Conservation (phyloP, 352 stramenopile genomes). For the Phytophthora megakarya region DNA sequence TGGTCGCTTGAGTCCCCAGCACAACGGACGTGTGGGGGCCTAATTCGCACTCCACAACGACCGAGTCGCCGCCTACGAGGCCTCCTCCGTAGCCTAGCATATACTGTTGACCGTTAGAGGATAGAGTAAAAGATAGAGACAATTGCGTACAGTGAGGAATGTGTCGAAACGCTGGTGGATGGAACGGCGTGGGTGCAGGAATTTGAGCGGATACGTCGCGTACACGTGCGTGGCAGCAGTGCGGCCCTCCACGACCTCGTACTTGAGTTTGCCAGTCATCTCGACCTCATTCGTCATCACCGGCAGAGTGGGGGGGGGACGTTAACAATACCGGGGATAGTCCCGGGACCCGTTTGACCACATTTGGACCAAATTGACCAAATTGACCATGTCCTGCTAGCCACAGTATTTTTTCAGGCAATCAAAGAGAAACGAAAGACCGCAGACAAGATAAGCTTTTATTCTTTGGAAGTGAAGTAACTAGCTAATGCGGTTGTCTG, state of each 20-base stretch:
- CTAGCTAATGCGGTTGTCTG: too few relatives aligned
- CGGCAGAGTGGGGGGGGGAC: too few relatives aligned
- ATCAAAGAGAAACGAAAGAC: too few relatives aligned
- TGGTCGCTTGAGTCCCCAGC: constrained; percentile 81
- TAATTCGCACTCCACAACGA: constrained; percentile 66
- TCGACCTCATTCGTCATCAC: not conserved
- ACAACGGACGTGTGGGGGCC: constrained; percentile 61
- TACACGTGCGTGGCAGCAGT: constrained; percentile 78
- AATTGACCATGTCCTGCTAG: too few relatives aligned
- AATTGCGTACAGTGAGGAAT: constrained; percentile 65
- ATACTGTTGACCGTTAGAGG: constrained; percentile 47
- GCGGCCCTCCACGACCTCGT: constrained; percentile 65
- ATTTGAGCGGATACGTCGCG: constrained; percentile 88
- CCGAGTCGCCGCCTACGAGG: constrained; percentile 75
- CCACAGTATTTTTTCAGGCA: too few relatives aligned
- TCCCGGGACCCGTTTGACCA: too few relatives aligned
- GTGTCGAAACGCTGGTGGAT: constrained; percentile 71
- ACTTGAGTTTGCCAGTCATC: constrained; percentile 61
- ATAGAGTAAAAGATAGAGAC: not conserved
- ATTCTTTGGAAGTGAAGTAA: too few relatives aligned
- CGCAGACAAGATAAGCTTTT: too few relatives aligned
- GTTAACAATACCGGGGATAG: too few relatives aligned
- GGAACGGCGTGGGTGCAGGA: constrained; percentile 72
- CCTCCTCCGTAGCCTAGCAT: constrained; percentile 85
- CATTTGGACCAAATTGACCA: too few relatives aligned